Conservation (phyloP, 2,329 filamentous ascomycete species). For the Stenocarpella maydis region DNA sequence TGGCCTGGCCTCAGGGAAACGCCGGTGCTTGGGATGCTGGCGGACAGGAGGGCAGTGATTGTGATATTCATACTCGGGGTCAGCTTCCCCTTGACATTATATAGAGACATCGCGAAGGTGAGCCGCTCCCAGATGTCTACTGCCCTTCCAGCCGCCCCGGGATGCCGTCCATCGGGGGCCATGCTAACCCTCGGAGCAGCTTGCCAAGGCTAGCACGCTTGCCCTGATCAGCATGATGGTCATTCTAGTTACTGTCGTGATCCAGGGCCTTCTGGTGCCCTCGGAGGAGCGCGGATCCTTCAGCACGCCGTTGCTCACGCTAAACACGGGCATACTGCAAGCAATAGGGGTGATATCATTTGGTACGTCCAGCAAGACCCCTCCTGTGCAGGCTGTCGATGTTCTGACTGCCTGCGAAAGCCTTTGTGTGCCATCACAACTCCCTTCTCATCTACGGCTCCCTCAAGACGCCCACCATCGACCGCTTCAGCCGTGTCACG, state of each 20-base stretch:
- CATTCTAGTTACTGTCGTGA: slow-evolving; percentile 87
- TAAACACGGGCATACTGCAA: slow-evolving; percentile 91
- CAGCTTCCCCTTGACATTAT: slow-evolving; percentile 90
- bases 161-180: not conserved
- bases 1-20: slow-evolving; percentile 78
- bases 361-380: slow-evolving; percentile 60
- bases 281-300: slow-evolving; percentile 76
- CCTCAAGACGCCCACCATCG: slow-evolving; percentile 89
- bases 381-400: not conserved
- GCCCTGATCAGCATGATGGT: slow-evolving; percentile 92
- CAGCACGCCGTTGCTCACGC: slow-evolving; percentile 72
- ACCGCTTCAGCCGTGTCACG: slow-evolving; percentile 92
- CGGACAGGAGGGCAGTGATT: slow-evolving; percentile 84
- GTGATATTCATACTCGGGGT: slow-evolving; percentile 85
- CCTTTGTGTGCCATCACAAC: slow-evolving; percentile 86
- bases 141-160: not conserved
- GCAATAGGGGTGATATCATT: slow-evolving; percentile 98
- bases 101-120: slow-evolving; percentile 97
- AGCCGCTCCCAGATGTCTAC: slow-evolving; percentile 37
- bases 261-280: slow-evolving; percentile 81
- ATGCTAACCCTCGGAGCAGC: slow-evolving; percentile 48
- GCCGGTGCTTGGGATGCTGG: slow-evolving; percentile 82
- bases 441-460: slow-evolving; percentile 97
- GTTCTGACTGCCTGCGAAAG: slow-evolving; percentile 44
- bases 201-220: slow-evolving; percentile 94